phyloP scores from a whole-genome alignment of 2,329 filamentous ascomycete genomes.

The Penicillium expansum region DNA sequence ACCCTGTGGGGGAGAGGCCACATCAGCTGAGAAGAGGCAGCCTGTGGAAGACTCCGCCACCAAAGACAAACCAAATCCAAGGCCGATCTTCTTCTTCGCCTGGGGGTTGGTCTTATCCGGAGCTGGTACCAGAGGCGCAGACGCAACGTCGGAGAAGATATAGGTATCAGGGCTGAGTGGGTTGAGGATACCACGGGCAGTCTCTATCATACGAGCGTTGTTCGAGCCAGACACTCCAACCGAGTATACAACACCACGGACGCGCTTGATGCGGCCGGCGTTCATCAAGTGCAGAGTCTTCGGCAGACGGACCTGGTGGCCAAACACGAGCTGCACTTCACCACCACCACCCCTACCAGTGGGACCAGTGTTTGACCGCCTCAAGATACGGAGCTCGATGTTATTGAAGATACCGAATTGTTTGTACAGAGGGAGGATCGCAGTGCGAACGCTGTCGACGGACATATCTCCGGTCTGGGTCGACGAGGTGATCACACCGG shows the following conservation, averaged over 20 bases:
- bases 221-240: conserved; percentile 89
- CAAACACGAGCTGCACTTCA: conserved; percentile 89
- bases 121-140: conserved; percentile 60
- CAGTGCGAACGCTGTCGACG: conserved; percentile 89
- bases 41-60: conserved; percentile 91
- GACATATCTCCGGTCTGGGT: conserved; percentile 83
- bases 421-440: conserved; percentile 83
- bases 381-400: conserved; percentile 80
- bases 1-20: conserved; percentile 69
- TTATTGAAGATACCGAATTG: conserved; percentile 84
- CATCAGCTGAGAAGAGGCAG: conserved; percentile 83
- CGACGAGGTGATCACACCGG: conserved; percentile 86
- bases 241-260: conserved; percentile 90
- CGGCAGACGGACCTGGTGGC: conserved; percentile 86
- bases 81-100: conserved; percentile 64
- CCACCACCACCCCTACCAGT: conserved; percentile 79
- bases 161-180: conserved; percentile 84
- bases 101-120: conserved; percentile 64
- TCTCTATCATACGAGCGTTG: conserved; percentile 92
- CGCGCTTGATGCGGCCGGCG: conserved; percentile 79
- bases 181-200: conserved; percentile 83
- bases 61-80: conserved; percentile 86
- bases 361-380: conserved; percentile 71
- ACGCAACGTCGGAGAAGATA: conserved; percentile 69
- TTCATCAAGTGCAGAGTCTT: conserved; percentile 89